Percentiles rank a stretch among this genome's conserved stretches.
Evolutionary conservation across 306 rosid species (phyloP).

Genomic region (Prunus padus): DNA sequence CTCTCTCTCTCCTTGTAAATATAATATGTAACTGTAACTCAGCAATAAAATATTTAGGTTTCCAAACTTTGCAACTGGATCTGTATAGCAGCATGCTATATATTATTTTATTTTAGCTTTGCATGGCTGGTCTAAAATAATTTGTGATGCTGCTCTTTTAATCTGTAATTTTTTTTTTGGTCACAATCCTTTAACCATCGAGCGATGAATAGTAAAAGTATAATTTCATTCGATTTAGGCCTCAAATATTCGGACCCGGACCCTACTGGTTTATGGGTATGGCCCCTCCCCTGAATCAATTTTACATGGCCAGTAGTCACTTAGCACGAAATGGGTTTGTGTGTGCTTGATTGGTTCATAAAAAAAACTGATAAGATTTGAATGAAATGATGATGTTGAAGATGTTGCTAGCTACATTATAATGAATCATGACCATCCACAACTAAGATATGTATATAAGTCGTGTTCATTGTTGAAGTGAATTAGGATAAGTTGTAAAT

Average conservation of each 20-base stretch:
- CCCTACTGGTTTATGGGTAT: not conserved
- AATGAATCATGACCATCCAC: not conserved
- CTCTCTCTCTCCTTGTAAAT: not conserved
- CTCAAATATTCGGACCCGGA: not conserved
- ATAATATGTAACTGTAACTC: not conserved
- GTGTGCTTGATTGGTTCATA: not conserved
- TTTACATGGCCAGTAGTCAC: not conserved
- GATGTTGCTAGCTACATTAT: not conserved
- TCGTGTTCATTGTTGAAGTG: not conserved
- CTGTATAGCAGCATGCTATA: not conserved
- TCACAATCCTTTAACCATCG: not conserved
- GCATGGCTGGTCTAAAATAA: constrained; percentile 2
- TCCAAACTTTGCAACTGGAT: constrained; percentile 11
- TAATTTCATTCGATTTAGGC: too few relatives aligned
- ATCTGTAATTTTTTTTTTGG: not conserved
- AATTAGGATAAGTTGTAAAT: not conserved
- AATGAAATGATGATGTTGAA: not conserved
- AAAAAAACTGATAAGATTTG: not conserved
- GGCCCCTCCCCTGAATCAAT: not conserved
- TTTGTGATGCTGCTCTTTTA: not conserved
- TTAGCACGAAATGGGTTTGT: not conserved
- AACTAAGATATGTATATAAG: not conserved
- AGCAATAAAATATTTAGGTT: not conserved
- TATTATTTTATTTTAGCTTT: not conserved
- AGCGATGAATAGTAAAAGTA: too few relatives aligned